Evolutionary conservation across 805 yeast species (phyloP).

Genomic region (Zygosaccharomyces lentus): DNA sequence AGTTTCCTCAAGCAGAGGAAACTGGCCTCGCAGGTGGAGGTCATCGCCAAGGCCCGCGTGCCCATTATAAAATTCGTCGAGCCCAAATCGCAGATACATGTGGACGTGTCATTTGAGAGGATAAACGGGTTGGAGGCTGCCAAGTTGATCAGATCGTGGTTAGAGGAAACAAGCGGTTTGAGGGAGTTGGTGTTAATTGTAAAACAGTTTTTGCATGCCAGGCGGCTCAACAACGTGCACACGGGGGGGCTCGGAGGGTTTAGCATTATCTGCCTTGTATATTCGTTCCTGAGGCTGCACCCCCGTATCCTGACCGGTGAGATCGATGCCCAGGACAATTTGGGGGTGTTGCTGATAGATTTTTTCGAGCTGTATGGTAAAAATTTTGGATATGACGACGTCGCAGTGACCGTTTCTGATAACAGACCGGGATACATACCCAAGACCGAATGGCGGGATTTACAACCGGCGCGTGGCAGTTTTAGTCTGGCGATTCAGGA

Average conservation of each 20-base stretch:
- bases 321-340: conserved; percentile 64
- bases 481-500: conserved; percentile 78
- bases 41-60: conserved; percentile 84
- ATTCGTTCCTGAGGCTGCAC: conserved; percentile 74
- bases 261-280: conserved; percentile 82
- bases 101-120: conserved; percentile 88
- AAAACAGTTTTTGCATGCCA: conserved; percentile 76
- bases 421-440: conserved; percentile 57
- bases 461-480: conserved; percentile 40
- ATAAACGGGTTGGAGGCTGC: conserved; percentile 82
- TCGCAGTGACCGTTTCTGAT: conserved; percentile 58
- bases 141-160: conserved; percentile 69
- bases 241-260: conserved; percentile 95
- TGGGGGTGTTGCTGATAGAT: conserved; percentile 84
- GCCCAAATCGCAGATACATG: conserved; percentile 59
- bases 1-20: conserved; percentile 57
- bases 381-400: conserved; percentile 77
- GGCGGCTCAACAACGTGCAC: conserved; percentile 81
- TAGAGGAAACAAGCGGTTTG: conserved; percentile 65
- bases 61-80: conserved; percentile 93
- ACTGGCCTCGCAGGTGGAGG: conserved; percentile 71
- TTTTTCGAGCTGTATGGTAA: conserved; percentile 91
- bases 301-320: conserved; percentile 67
- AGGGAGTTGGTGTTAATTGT: conserved; percentile 77
- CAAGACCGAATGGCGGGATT: conserved; percentile 50